Percentiles rank a stretch among this genome's conserved stretches.
These are phyloP conservation scores for Aureobasidium musti DNA, from an alignment of 2,329 filamentous ascomycete genomes.

Conservation along the genomic window DNA sequence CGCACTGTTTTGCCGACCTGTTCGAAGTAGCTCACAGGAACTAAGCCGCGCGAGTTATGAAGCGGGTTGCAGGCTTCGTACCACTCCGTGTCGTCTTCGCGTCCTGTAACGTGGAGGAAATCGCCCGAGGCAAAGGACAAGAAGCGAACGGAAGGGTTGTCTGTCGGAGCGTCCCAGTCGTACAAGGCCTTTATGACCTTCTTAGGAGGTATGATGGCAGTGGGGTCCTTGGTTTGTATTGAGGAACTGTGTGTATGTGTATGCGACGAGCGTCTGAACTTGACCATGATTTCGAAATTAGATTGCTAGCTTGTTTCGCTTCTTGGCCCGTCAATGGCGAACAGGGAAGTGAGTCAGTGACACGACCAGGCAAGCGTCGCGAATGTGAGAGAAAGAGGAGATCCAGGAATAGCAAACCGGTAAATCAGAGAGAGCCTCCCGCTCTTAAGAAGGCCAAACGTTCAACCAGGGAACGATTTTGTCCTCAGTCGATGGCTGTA, in stretches of 20 bases:
- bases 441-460: constrained; percentile 14
- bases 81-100: constrained; percentile 93
- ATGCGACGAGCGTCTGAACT: constrained; percentile 22
- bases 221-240: constrained; percentile 79
- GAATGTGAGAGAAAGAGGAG: neutral
- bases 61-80: constrained; percentile 98
- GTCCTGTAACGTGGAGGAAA: constrained; percentile 96
- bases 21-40: constrained; percentile 93
- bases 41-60: constrained; percentile 82
- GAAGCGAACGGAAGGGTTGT: constrained; percentile 52
- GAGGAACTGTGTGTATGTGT: constrained; percentile 51
- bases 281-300: constrained; percentile 23
- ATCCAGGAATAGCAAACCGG: neutral
- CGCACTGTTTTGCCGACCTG: constrained; percentile 87
- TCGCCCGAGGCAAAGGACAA: constrained; percentile 92
- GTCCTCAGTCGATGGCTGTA: constrained; percentile 5
- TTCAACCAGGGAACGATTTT: neutral
- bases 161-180: constrained; percentile 73
- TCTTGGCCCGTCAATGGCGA: constrained; percentile 18
- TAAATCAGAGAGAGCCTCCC: constrained; percentile 3
- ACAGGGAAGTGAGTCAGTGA: constrained; percentile 5
- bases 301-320: constrained; percentile 27
- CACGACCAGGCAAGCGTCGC: neutral
- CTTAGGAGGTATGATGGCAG: constrained; percentile 88
- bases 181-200: constrained; percentile 98